A percentile compares a stretch with the other conserved stretches of the same genome.
Conservation (phyloP, 2,329 filamentous ascomycete genomes). For the Epichloe gansuensis region DNA sequence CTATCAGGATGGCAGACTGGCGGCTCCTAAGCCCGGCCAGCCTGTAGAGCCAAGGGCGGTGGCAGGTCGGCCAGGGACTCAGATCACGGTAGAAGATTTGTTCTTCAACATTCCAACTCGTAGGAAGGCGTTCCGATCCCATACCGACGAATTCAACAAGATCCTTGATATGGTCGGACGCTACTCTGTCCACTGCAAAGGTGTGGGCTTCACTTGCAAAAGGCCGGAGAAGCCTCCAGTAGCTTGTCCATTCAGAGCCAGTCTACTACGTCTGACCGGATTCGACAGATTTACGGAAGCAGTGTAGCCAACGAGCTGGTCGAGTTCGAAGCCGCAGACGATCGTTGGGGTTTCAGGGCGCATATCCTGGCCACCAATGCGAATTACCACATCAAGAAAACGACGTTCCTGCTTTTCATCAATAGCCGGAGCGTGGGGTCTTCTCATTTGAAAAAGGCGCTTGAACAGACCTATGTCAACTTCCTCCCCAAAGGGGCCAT, state of each 20-base stretch:
- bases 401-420: slow-evolving; percentile 81
- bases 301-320: slow-evolving; percentile 81
- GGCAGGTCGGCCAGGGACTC: slow-evolving; percentile 79
- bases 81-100: slow-evolving; percentile 91
- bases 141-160: slow-evolving; percentile 93
- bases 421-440: slow-evolving; percentile 94
- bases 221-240: slow-evolving; percentile 76
- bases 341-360: slow-evolving; percentile 73
- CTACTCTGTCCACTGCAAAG: slow-evolving; percentile 82
- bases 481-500: slow-evolving; percentile 88
- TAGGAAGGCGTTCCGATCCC: slow-evolving; percentile 76
- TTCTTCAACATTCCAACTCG: slow-evolving; percentile 94
- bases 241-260: slow-evolving; percentile 68
- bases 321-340: slow-evolving; percentile 58
- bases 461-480: slow-evolving; percentile 78
- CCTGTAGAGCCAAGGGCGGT: slow-evolving; percentile 73
- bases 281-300: slow-evolving; percentile 80
- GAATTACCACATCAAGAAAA: slow-evolving; percentile 89
- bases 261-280: slow-evolving; percentile 66
- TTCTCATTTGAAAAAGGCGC: slow-evolving; percentile 69
- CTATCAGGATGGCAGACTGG: slow-evolving; percentile 72
- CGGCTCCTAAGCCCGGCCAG: slow-evolving; percentile 78
- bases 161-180: slow-evolving; percentile 90
- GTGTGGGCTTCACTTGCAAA: slow-evolving; percentile 97
- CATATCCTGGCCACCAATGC: slow-evolving; percentile 79